Percentiles rank a stretch among this genome's conserved stretches.
phyloP scores from a whole-genome alignment of 2,329 filamentous ascomycete species.

The Aspergillus alliaceus region DNA sequence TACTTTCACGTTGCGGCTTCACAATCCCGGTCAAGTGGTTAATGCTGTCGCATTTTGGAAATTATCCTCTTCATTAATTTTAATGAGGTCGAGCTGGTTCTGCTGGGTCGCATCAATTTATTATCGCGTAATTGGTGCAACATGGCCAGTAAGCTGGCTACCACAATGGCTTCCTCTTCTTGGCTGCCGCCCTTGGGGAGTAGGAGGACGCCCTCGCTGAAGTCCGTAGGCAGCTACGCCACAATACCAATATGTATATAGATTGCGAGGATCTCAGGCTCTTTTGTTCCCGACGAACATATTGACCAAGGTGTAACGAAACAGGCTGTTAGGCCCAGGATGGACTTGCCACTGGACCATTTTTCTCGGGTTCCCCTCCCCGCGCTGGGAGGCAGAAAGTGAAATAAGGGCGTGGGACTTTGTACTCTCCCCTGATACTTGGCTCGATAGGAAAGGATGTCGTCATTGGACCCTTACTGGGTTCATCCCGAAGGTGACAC shows the following conservation, averaged over 20 bases:
- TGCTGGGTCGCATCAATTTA: neutral
- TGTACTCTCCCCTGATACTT: conserved; percentile 8
- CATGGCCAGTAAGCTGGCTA: conserved; percentile 7
- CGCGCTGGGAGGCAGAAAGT: conserved; percentile 1
- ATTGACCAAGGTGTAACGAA: conserved; percentile 7
- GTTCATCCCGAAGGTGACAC: neutral
- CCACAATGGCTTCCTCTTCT: neutral
- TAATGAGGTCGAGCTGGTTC: neutral
- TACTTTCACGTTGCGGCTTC: neutral
- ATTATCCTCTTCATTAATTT: conserved; percentile 1
- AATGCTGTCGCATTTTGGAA: neutral
- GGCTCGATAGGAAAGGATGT: conserved; percentile 1
- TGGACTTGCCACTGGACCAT: conserved; percentile 10
- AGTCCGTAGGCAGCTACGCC: conserved; percentile 5
- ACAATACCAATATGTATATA: conserved; percentile 7
- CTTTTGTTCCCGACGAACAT: no score
- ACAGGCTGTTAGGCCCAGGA: conserved; percentile 5
- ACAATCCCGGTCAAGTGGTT: neutral
- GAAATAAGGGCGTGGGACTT: conserved; percentile 9
- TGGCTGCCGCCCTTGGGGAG: neutral
- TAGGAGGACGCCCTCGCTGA: conserved; percentile 7
- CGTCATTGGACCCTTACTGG: neutral
- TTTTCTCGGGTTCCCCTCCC: neutral
- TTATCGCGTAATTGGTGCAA: conserved; percentile 3
- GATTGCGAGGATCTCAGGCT: conserved; percentile 2